Base-by-base conservation (phyloP, 2,329 filamentous ascomycete genomes). In the Westerdykella aurantiaca region DNA sequence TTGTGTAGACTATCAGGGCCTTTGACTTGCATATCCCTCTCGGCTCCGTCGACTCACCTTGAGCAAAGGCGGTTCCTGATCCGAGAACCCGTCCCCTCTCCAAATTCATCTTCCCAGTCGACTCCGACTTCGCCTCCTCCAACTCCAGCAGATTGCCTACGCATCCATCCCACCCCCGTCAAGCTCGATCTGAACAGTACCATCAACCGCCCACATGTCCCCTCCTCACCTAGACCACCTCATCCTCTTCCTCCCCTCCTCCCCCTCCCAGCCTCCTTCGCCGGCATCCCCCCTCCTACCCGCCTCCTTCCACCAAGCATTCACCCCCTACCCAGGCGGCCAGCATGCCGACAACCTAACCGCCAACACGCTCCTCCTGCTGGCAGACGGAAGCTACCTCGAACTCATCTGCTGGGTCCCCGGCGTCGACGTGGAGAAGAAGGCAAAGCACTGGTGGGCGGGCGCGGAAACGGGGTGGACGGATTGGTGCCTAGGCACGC, bases 331-430 rank as follows among this genome's bases (percentile, higher is more conserved):
- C 25, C 71, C 77, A 2, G 82, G 83, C 42, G 82, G 82, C 31
- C 70, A 67, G 13, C 82, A 85, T 54, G 76, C 79, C 7, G 81
- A 81, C 49, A 75, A 75, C 12, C 69, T 59, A 69, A 51, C 85
- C 76, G 1, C 76, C 74, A 84, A 85, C 65, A 76, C 74, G 35
- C 75, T 86, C 14, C 74, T 85, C 16, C 65, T 83, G 12, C 76
- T 86, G 46, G 55, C 69, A 21, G 82, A 85, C 52, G 82, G 82
- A 23, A 75, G 75, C 17, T 86, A 86, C 64, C 68, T 86, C 42
- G 82, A 86, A 57, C 68, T 85, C 40, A 82, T 85, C 47, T 75
- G 79, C 33, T 85, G 85, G 58, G 68, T 79, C 39, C 60, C 76
- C 16, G 72, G 70, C 34, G 58, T 63, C 29, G 53, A 62, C n/a